Percentiles rank a stretch among this genome's conserved stretches.
These are phyloP conservation scores for Geosmithia putterillii DNA, from an alignment of 2,329 filamentous ascomycete species.

Conservation along the genomic window DNA sequence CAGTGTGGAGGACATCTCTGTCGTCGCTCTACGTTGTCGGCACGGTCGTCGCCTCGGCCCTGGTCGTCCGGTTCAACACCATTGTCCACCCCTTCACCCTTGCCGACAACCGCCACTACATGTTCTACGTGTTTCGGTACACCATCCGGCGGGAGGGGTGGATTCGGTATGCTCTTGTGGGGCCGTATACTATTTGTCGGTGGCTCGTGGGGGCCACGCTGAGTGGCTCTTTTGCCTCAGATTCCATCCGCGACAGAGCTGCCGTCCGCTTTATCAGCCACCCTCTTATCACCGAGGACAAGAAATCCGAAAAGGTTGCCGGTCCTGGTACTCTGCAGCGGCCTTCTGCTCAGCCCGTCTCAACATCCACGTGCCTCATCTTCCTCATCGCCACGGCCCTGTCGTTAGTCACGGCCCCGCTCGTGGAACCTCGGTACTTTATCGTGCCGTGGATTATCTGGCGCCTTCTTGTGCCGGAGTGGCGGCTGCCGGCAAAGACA, in stretches of 20 bases:
- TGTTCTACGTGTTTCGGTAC: conserved; percentile 90
- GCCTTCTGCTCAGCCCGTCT: conserved; percentile 16
- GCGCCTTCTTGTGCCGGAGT: conserved; percentile 63
- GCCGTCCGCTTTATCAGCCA: neutral
- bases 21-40: conserved; percentile 20
- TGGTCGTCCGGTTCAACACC: conserved; percentile 68
- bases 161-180: conserved; percentile 54
- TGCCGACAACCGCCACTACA: conserved; percentile 92
- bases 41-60: conserved; percentile 22
- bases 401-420: conserved; percentile 74
- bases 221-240: conserved; percentile 21
- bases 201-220: conserved; percentile 58
- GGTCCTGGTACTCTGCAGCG: conserved; percentile 5
- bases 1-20: conserved; percentile 7
- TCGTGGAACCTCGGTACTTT: conserved; percentile 94
- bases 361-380: conserved; percentile 40
- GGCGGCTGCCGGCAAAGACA: conserved; percentile 9
- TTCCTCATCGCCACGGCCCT: conserved; percentile 59
- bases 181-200: conserved; percentile 58
- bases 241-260: neutral
- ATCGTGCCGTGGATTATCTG: conserved; percentile 93
- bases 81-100: conserved; percentile 92
- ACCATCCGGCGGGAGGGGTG: conserved; percentile 54
- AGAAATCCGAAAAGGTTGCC: neutral
- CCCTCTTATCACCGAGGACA: neutral